Percentiles rank a stretch among this genome's conserved stretches.
phyloP scores from a whole-genome alignment of 768 basidiomycete genomes.

The Naganishia randhawae region DNA sequence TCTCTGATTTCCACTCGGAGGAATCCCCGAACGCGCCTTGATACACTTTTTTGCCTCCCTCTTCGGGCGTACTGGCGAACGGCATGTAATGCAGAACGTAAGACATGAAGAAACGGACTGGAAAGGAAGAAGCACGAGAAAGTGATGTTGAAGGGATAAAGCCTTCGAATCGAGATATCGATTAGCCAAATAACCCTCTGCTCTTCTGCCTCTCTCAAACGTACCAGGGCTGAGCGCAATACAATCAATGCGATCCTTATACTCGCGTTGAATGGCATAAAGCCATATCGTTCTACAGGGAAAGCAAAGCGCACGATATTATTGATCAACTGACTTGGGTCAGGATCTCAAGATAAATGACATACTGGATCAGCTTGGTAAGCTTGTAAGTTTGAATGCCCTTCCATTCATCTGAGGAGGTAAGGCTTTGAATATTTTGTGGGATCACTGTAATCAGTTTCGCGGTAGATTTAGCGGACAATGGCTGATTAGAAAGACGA shows the following conservation, averaged over 20 bases:
- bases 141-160: slow-evolving; percentile 25
- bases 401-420: slow-evolving; percentile 10
- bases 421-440: neutral
- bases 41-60: slow-evolving; percentile 22
- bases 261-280: neutral
- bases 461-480: neutral
- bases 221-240: slow-evolving; percentile 21
- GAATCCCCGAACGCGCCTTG: slow-evolving; percentile 3
- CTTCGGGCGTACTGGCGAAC: slow-evolving; percentile 27
- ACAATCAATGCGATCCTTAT: slow-evolving; percentile 3
- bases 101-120: slow-evolving; percentile 21
- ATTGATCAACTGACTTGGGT: neutral
- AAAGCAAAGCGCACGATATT: neutral
- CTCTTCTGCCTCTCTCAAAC: neutral
- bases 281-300: neutral
- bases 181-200: neutral
- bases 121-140: slow-evolving; percentile 16
- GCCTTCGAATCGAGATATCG: neutral
- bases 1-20: neutral
- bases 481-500: neutral
- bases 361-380: slow-evolving; percentile 24
- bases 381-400: slow-evolving; percentile 26
- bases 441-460: neutral
- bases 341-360: neutral
- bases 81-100: slow-evolving; percentile 23